Evolutionary conservation across 306 rosid genomes (phyloP), one percentile per base, ranked within the genome.

Genomic region (Corylus americana): DNA sequence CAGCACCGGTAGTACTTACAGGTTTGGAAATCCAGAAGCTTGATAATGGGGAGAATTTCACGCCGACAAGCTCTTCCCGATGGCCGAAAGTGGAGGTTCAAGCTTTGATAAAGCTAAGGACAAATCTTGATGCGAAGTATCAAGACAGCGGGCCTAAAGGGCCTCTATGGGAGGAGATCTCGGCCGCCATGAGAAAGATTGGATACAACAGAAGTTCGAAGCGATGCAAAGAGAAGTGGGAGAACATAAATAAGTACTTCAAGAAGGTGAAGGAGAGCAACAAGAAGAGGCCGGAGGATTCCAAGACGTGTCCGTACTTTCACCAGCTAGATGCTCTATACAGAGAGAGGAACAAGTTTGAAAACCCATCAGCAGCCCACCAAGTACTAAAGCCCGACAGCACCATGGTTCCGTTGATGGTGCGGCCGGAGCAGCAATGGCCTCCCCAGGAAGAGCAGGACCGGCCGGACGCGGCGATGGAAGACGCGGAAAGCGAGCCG

Each of bases 171-270:
- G 99, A 96, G 50, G 99, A 96, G 81, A 90, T 96, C 29, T 96
- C 99, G 13, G 42, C 75, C 0, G 83, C 82, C 4, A 93, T 96
- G 99, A 89, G 49, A 80, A 85, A 84, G 72, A 47, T 84, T 29
- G 99, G 99, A 31, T 91, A 96, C 78, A 93, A 86, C 54, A 57
- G 97, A 76, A 92, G 25, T 47, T 42, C 98, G 0, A 94, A 94
- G 73, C 89, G 98, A 74, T 94, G 98, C 88, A 94, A 94, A 63
- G 98, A 94, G 87, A 94, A 94, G 69, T 94, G 98, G 98, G 98
- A 94, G 84, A 94, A 94, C 82, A 94, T 94, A 72, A 94, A 94
- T 92, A 94, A 94, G 86, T 96, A 96, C 86, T 96, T 89, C 94
- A 96, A 96, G 89, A 96, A 93, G 67, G 98, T 93, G 3, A 96